Conservation (phyloP, 768 basidiomycete species). For the Polyporus arcularius region DNA sequence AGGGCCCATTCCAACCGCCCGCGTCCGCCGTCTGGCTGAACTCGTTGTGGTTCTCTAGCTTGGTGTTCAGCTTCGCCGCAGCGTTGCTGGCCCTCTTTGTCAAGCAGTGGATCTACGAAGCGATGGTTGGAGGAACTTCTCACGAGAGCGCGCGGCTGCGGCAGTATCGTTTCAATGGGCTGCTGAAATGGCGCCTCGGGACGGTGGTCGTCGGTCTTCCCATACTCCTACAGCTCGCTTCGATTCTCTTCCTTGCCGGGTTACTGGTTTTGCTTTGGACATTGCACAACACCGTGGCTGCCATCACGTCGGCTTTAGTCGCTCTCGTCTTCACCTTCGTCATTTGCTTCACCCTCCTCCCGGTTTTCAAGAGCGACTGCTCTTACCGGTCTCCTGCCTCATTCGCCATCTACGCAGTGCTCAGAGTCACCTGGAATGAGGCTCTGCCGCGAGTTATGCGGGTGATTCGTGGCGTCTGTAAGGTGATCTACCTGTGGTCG, state of each 20-base stretch:
- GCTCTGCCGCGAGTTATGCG: too few species aligned
- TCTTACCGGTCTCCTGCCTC: conserved; percentile 21
- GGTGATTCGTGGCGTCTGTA: too few species aligned
- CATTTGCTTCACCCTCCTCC: conserved; percentile 16
- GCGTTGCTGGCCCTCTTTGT: conserved; percentile 27
- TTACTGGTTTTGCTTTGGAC: conserved; percentile 23
- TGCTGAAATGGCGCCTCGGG: conserved; percentile 24
- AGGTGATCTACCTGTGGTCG: too few species aligned
- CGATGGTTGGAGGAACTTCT: conserved; percentile 19
- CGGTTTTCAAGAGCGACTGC: conserved; percentile 17
- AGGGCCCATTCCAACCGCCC: background rate
- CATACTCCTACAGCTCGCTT: conserved; percentile 13
- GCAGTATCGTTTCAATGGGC: conserved; percentile 25
- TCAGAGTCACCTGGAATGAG: background rate
- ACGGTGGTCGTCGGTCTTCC: conserved; percentile 25
- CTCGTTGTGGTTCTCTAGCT: conserved; percentile 26
- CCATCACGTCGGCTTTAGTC: conserved; percentile 12
- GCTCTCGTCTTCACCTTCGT: conserved; percentile 14
- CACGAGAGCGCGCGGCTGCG: conserved; percentile 23
- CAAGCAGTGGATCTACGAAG: conserved; percentile 31
- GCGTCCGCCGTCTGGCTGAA: conserved; percentile 20
- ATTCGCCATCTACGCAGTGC: conserved; percentile 5
- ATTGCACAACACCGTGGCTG: conserved; percentile 19
- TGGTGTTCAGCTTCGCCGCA: conserved; percentile 26
- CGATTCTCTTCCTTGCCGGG: conserved; percentile 22